Conservation (phyloP, 768 basidiomycete species). For the Lactarius trivialis region DNA sequence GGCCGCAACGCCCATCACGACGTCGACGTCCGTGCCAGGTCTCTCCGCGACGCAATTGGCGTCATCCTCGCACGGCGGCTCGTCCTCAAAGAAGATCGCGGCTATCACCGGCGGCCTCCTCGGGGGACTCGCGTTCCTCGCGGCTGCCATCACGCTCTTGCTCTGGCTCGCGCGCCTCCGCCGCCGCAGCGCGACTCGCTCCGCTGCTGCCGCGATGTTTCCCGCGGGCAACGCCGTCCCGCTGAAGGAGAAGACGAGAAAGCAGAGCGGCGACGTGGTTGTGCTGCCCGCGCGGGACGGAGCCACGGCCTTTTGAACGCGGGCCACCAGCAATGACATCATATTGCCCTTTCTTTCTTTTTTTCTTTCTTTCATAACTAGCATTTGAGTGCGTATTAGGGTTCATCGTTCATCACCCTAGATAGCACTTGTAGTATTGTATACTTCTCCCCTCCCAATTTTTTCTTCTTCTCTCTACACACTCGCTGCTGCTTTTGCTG, state of each 20-base stretch:
- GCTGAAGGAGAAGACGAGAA: constrained; percentile 8
- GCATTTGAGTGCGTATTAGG: too few relatives aligned
- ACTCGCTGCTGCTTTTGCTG: too few relatives aligned
- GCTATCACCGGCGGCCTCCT: constrained; percentile 5
- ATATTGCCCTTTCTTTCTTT: too few relatives aligned
- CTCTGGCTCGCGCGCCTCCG: constrained; percentile 12
- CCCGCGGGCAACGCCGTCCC: not conserved
- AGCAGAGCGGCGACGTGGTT: not conserved
- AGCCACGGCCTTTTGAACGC: not conserved
- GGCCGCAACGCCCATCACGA: not conserved
- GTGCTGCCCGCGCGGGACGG: too few relatives aligned
- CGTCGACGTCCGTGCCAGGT: constrained; percentile 7
- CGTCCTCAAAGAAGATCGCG: not conserved
- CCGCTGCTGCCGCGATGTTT: constrained; percentile 1
- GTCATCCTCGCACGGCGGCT: not conserved
- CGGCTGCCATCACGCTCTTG: not conserved
- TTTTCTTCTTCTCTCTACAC: too few relatives aligned
- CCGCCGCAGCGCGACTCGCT: constrained; percentile 6
- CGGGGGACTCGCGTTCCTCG: not conserved
- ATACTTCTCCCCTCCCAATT: too few relatives aligned
- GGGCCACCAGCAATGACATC: not conserved
- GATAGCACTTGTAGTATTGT: too few relatives aligned
- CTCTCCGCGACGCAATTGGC: not conserved
- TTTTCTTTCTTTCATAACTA: too few relatives aligned
- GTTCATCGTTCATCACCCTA: too few relatives aligned